Percentiles rank a stretch among this genome's conserved stretches.
Conservation (phyloP, 495 filamentous ascomycete species). For the Aspergillus panamensis region DNA sequence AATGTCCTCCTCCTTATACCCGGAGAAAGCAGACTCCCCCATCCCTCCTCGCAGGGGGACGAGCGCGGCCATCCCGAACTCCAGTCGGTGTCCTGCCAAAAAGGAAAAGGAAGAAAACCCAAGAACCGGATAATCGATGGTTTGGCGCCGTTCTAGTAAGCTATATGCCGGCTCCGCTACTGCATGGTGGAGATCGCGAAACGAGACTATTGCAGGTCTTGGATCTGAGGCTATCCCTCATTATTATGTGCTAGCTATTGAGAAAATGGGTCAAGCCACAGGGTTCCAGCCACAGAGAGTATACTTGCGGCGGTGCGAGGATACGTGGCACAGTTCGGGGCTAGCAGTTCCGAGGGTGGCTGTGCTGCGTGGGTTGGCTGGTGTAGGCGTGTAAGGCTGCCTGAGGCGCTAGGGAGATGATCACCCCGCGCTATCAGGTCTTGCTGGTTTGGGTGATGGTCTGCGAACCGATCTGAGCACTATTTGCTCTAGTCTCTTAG, state of each 20-base stretch:
- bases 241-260: constrained; percentile 12
- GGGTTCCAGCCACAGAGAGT: constrained; percentile 20
- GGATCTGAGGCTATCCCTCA: constrained; percentile 19
- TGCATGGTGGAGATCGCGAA: constrained; percentile 15
- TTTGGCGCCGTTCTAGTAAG: constrained; percentile 11
- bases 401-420: constrained; percentile 4
- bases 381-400: constrained; percentile 1
- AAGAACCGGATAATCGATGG: constrained; percentile 14
- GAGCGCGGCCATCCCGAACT: constrained; percentile 18
- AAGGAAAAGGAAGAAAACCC: constrained; percentile 3
- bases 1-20: constrained; percentile 10
- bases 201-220: constrained; percentile 12
- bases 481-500: constrained; percentile 8
- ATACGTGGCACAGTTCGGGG: constrained; percentile 18
- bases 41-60: constrained; percentile 1
- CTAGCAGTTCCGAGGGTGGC: constrained; percentile 19
- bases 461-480: not conserved
- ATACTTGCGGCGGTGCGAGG: constrained; percentile 14
- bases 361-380: constrained; percentile 12
- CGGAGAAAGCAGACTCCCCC: not conserved
- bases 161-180: constrained; percentile 18
- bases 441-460: constrained; percentile 3
- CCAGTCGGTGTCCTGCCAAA: constrained; percentile 10
- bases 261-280: constrained; percentile 27
- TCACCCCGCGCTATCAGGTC: not conserved